Conservation (phyloP, 192 early-diverging fungal species). For the Geranomyces michiganensis region DNA sequence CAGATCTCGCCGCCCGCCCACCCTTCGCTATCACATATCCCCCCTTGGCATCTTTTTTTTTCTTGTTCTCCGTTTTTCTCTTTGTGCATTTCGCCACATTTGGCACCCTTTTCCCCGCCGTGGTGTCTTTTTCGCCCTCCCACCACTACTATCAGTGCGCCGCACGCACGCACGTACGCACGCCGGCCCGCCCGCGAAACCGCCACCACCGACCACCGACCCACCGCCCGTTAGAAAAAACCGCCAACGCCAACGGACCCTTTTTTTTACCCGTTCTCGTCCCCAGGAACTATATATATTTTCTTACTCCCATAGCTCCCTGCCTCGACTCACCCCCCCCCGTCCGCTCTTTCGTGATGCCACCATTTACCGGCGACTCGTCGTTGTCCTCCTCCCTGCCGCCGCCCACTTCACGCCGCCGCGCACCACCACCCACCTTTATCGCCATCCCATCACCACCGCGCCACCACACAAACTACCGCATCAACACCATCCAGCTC, state of each 20-base stretch:
- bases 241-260: background rate
- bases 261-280: too few species aligned
- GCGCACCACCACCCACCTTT: slow-evolving; percentile 3
- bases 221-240: background rate
- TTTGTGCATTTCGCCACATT: background rate
- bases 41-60: background rate
- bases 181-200: background rate
- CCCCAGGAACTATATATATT: too few species aligned
- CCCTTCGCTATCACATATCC: background rate
- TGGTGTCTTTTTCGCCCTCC: background rate
- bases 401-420: too few species aligned
- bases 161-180: background rate
- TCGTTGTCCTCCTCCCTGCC: too few species aligned
- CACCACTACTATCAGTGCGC: background rate
- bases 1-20: background rate
- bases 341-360: too few species aligned
- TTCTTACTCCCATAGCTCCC: too few species aligned
- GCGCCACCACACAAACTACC: too few species aligned
- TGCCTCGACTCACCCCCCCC: too few species aligned
- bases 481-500: slow-evolving; percentile 8
- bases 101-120: background rate
- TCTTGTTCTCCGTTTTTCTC: background rate
- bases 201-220: too few species aligned
- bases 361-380: too few species aligned
- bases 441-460: background rate